These are phyloP conservation scores for Pinus taeda DNA, from an alignment of 75 land plant species.

Conservation along the genomic window DNA sequence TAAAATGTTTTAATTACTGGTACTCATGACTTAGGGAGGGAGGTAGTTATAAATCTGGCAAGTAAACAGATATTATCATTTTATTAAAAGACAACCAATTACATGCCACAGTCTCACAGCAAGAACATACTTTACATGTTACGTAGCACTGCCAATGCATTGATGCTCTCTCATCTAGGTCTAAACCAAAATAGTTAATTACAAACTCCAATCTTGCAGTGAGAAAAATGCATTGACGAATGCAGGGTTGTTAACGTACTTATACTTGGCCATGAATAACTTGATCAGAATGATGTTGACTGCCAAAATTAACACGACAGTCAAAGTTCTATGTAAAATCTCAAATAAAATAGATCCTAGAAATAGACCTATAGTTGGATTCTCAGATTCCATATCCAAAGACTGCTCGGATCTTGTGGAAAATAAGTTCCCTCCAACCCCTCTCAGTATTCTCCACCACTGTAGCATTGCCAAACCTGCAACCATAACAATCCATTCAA, in stretches of 20 bases:
- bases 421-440: conserved; percentile 95
- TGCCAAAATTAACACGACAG: background rate
- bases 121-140: too few species aligned
- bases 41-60: too few species aligned
- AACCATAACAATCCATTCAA: conserved; percentile 10
- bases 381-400: conserved; percentile 85
- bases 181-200: too few species aligned
- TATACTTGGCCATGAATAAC: background rate
- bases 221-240: background rate
- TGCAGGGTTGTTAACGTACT: background rate
- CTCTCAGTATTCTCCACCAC: conserved; percentile 95
- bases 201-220: background rate
- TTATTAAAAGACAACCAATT: too few species aligned
- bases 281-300: background rate
- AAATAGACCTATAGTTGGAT: background rate
- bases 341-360: background rate
- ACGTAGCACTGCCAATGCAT: too few species aligned
- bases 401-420: conserved; percentile 92
- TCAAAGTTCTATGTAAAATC: background rate
- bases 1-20: too few species aligned
- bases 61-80: too few species aligned
- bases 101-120: too few species aligned
- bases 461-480: conserved; percentile 91
- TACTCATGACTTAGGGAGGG: too few species aligned
- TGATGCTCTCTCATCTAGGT: too few species aligned